Base-by-base conservation (phyloP, 164 flowering plant species). In the Aristolochia contorta region DNA sequence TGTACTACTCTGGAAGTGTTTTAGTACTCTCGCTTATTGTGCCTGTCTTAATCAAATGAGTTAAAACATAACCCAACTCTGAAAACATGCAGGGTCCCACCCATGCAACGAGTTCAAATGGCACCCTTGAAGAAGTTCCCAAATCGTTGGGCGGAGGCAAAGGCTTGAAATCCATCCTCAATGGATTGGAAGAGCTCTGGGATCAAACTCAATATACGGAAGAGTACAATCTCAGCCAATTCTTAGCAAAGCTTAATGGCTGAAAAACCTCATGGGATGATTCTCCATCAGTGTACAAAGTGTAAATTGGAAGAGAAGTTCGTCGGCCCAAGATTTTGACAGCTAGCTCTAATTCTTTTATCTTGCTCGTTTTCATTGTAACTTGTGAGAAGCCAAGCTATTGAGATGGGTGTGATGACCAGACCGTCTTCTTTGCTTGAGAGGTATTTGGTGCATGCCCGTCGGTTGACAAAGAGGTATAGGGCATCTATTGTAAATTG, bases 201-300 rank as follows among this genome's bases (percentile, higher is more conserved):
- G 99, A 94, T 72, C 93, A 94, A 58, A 91, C 97, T 14, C 99
- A 91, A 70, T 94, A 91, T 64, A 71, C 91, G 12, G 97, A 94
- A 52, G 99, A 94, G 65, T 94, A 94, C 80, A 81, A 85, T 69
- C 75, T 89, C 49, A 79, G 67, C 75, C 95, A 94, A 65, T 91
- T 88, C 69, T 69, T 94, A 53, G 81, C 89, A 20, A 94, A 83
- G 81, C 88, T 94, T 20, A 89, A 87, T 56, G 81, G 89, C 57
- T 89, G 75, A 82, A 46, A 69, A 46, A 69, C 19, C 30, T 13
- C 15, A 33, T 51, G 18, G 12, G 59, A 57, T 23, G 12, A 10
- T 21, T 37, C 58, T 23, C 60, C 60, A 48, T 23, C 55, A 68
- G 52, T 71, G 73, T 78, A 76, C 72, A 76, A 54, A 65, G 65